Evolutionary conservation across 768 basidiomycete genomes (phyloP), one percentile per base, ranked within the genome.

Genomic region (Kwoniella botswanensis): DNA sequence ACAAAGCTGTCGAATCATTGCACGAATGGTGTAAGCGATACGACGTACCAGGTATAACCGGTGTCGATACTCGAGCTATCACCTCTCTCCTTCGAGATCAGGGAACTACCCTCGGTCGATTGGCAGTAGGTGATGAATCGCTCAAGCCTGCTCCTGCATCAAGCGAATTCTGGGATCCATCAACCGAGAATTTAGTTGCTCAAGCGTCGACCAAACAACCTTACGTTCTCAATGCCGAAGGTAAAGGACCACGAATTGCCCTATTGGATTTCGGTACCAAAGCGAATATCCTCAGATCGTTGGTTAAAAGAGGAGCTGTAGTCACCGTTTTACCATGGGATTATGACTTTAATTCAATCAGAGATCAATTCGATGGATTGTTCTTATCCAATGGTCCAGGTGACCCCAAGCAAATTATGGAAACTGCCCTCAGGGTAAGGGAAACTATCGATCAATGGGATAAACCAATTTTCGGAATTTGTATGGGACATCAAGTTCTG

Each of bases 401-500:
- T 73, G 94, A 96, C 84, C 97, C 97, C 5, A 86, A 86, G 71
- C 91, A 92, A 73, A 95, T 93, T 85, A 90, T 90, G 88, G 90
- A 92, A 67, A 93, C 93, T 22, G 92, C 90, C 11, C 79, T 90
- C 67, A 88, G 91, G 71, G 88, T 98, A 56, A 88, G 93, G 75
- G 88, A 88, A 78, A 96, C 94, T 12, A 84, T 99, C 62, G 77
- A 87, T 42, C 93, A 95, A 84, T 98, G 96, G 96, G 85, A 89
- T 81, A 93, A 90, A 82, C 97, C 97, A 12, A 88, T 98, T 52
- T 98, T 98, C 75, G 97, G 97, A 65, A 95, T 99, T 75, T 99
- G 97, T 85, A 98, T 99, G 97, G 97, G 96, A 62, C 93, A 98
- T 82, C 96, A 98, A 84, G 88, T 99, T 76, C 92, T 99, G 75